Evolutionary conservation across 768 basidiomycete species (phyloP).

Genomic region (Kwoniella newhampshirensis): DNA sequence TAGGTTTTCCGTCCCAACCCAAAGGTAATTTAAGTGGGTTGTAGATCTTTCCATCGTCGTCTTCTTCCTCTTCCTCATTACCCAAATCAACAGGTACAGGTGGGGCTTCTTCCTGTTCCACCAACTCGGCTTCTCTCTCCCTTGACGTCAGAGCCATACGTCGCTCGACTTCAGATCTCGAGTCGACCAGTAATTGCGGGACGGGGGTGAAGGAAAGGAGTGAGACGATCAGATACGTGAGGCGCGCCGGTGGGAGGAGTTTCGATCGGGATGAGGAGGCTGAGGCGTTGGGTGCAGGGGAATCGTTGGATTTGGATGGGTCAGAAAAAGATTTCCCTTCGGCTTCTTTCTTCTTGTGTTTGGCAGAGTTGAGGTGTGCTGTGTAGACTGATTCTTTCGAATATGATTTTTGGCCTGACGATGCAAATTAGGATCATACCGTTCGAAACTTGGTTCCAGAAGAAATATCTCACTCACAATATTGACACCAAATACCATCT

Average conservation of each 20-base stretch:
- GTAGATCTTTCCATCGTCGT: conserved; percentile 94
- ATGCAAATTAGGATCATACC: background rate
- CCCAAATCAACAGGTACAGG: conserved; percentile 47
- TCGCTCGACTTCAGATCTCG: conserved; percentile 93
- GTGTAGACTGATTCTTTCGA: conserved; percentile 98
- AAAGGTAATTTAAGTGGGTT: conserved; percentile 91
- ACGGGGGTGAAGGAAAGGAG: conserved; percentile 65
- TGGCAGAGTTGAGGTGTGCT: conserved; percentile 91
- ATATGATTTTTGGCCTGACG: conserved; percentile 84
- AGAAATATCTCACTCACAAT: conserved; percentile 67
- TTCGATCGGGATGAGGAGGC: conserved; percentile 42
- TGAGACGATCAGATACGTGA: conserved; percentile 68
- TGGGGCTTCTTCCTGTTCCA: conserved; percentile 66
- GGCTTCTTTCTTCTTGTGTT: conserved; percentile 70
- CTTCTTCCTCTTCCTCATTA: conserved; percentile 61
- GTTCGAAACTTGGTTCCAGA: background rate
- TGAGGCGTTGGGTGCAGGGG: conserved; percentile 14
- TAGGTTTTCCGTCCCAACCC: conserved; percentile 94
- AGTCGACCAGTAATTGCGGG: conserved; percentile 71
- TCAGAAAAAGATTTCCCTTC: conserved; percentile 42
- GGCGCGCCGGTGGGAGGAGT: conserved; percentile 60
- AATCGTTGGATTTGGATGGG: conserved; percentile 60
- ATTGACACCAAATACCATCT: conserved; percentile 89
- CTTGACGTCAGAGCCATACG: conserved; percentile 94
- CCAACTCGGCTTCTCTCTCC: conserved; percentile 81